Evolutionary conservation across 441 rosid genomes (phyloP).

Genomic region (Jatropha multifida): DNA sequence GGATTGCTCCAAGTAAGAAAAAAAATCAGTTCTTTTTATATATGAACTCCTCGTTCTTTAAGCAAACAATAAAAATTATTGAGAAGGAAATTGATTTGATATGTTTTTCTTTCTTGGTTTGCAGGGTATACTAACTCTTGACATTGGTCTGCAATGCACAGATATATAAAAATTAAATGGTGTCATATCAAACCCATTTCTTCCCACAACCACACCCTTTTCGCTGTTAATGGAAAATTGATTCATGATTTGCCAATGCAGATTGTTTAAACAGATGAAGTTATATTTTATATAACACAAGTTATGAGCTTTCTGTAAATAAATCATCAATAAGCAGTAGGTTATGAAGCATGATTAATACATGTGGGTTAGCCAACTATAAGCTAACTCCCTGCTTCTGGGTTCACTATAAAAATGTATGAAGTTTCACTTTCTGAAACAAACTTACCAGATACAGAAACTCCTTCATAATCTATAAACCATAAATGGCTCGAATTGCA

Average conservation of each 20-base stretch:
- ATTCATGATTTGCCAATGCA: neutral
- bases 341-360: constrained; percentile 18
- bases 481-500: constrained; percentile 17
- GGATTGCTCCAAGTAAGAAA: constrained; percentile 12
- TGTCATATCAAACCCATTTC: neutral
- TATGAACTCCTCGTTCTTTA: too few relatives aligned
- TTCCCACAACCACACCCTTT: neutral
- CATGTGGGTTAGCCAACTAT: constrained; percentile 6
- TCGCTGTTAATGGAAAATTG: neutral
- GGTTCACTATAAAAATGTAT: neutral
- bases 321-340: neutral
- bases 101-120: neutral
- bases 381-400: constrained; percentile 5
- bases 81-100: neutral
- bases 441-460: neutral
- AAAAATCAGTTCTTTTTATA: too few relatives aligned
- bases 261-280: neutral
- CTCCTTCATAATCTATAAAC: neutral
- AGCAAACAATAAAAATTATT: too few relatives aligned
- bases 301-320: neutral
- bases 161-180: neutral
- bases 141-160: neutral
- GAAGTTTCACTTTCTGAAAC: neutral
- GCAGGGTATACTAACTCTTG: too few relatives aligned
- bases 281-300: neutral